A percentile compares a stretch with the other conserved stretches of the same genome.
These are phyloP conservation scores for Syzygium oleosum DNA, from an alignment of 345 rosid genomes.

Conservation along the genomic window DNA sequence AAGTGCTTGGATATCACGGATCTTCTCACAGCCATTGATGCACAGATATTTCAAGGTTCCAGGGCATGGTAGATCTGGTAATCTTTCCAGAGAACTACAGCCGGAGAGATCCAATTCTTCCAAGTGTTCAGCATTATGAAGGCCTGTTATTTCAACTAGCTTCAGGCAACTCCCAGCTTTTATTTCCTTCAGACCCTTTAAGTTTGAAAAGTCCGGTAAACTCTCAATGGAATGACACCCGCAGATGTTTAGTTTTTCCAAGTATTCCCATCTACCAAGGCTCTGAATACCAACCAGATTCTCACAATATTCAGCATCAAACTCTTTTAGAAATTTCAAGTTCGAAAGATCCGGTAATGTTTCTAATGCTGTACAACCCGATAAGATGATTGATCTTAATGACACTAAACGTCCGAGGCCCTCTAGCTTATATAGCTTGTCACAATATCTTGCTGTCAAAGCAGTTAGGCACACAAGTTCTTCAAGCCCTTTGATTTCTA, in stretches of 20 bases:
- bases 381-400: background rate
- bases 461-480: background rate
- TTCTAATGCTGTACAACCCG: background rate
- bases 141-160: background rate
- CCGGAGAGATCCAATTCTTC: background rate
- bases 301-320: background rate
- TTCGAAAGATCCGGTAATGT: background rate
- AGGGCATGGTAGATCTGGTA: background rate
- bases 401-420: background rate
- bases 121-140: background rate
- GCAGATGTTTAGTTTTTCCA: background rate
- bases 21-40: background rate
- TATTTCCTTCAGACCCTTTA: background rate
- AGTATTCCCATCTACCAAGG: background rate
- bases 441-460: background rate
- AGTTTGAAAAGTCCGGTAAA: background rate
- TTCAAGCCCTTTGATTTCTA: background rate
- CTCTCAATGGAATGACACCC: background rate
- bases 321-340: background rate
- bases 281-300: background rate
- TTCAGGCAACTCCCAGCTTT: rapidly evolving
- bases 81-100: background rate
- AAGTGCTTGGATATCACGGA: background rate
- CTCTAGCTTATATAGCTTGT: background rate
- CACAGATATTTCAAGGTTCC: background rate